Percentiles rank a stretch among this genome's conserved stretches.
Conservation (phyloP, 495 filamentous ascomycete species). For the Immersiella caudata region DNA sequence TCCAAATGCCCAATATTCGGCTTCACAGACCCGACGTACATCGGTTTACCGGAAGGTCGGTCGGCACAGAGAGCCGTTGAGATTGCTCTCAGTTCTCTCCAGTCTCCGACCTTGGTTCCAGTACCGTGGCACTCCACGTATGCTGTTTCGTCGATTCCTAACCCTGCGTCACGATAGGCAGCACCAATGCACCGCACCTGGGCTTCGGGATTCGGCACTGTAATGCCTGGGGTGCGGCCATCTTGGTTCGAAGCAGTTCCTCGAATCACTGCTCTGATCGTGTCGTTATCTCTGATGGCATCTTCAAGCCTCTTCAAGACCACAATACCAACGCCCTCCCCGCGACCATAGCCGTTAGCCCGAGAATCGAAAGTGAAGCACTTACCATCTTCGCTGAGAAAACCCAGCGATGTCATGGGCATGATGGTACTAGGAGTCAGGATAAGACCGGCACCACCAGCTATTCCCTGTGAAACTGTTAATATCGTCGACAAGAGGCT, state of each 20-base stretch:
- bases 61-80: constrained; percentile 39
- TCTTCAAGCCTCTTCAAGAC: constrained; percentile 57
- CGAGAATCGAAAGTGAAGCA: constrained; percentile 61
- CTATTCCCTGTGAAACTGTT: constrained; percentile 41
- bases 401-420: constrained; percentile 36
- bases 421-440: constrained; percentile 47
- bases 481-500: constrained; percentile 23
- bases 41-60: constrained; percentile 33
- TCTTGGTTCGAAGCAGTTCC: constrained; percentile 58
- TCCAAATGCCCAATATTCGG: constrained; percentile 60
- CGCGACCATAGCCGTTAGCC: constrained; percentile 65
- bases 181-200: constrained; percentile 55
- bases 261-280: constrained; percentile 62
- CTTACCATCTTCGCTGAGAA: constrained; percentile 42
- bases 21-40: constrained; percentile 59
- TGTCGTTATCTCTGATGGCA: constrained; percentile 52
- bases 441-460: constrained; percentile 56
- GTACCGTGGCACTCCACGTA: constrained; percentile 52
- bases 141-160: constrained; percentile 45
- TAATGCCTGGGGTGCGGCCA: constrained; percentile 54
- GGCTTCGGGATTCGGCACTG: constrained; percentile 51
- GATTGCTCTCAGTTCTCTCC: constrained; percentile 46
- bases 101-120: constrained; percentile 23
- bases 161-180: constrained; percentile 49
- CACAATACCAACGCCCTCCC: constrained; percentile 58